These are phyloP conservation scores for Lenzites betulinus DNA, from an alignment of 768 basidiomycete species.

Conservation along the genomic window DNA sequence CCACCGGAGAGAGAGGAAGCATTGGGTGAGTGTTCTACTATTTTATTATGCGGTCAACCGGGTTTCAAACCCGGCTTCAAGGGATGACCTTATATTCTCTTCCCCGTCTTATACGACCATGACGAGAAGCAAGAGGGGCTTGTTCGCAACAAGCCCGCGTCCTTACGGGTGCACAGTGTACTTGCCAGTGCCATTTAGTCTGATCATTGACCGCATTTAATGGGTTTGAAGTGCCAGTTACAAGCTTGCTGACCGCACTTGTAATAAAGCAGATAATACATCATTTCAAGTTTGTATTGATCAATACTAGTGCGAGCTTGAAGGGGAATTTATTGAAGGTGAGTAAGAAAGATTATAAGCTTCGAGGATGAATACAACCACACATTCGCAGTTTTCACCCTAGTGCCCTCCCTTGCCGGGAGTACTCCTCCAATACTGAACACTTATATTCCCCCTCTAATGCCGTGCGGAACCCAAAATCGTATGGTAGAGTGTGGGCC, in stretches of 20 bases:
- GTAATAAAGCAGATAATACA: not conserved
- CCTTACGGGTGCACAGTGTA: constrained; percentile 65
- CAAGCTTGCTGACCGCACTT: not conserved
- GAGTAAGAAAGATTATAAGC: not conserved
- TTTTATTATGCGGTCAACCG: not conserved
- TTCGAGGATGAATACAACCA: constrained; percentile 50
- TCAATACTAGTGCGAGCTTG: too few species aligned
- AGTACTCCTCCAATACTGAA: constrained; percentile 76
- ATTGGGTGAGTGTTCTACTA: not conserved
- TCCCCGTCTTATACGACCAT: constrained; percentile 92
- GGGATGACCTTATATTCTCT: constrained; percentile 80
- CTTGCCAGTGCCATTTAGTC: constrained; percentile 91
- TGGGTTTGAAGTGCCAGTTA: not conserved
- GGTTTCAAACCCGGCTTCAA: not conserved
- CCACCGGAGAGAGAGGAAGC: not conserved
- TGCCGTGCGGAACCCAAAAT: constrained; percentile 68
- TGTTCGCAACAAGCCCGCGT: constrained; percentile 76
- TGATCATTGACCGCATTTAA: constrained; percentile 43
- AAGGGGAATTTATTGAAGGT: not conserved
- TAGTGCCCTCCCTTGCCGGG: constrained; percentile 57
- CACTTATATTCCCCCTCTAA: constrained; percentile 69
- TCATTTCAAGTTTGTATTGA: not conserved
- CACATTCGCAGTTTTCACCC: constrained; percentile 90
- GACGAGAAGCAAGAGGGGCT: constrained; percentile 77
- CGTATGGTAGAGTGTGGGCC: constrained; percentile 64